phyloP scores from a whole-genome alignment of 225 moss, liverwort and hornwort species.

The Straminergon stramineum region DNA sequence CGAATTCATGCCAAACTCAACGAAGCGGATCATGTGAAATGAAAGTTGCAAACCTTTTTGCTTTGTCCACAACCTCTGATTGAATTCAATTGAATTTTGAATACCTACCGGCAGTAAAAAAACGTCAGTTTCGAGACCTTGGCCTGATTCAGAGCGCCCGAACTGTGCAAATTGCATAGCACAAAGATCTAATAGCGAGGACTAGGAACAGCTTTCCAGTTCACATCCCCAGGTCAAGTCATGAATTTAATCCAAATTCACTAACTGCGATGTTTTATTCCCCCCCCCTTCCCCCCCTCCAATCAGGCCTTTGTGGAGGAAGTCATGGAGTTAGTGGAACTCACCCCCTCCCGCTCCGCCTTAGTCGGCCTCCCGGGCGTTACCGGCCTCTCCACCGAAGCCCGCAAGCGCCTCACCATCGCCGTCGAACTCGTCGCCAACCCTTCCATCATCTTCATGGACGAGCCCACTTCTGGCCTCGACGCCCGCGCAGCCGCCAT shows the following conservation, averaged over 20 bases:
- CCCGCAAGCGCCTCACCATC: conserved; percentile 72
- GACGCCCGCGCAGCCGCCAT: conserved; percentile 56
- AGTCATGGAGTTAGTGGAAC: conserved; percentile 77
- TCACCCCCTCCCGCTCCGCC: conserved; percentile 23
- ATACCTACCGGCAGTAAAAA: not conserved
- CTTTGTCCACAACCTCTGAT: not conserved
- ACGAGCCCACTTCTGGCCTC: conserved; percentile 67
- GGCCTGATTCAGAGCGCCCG: not conserved
- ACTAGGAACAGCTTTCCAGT: not conserved
- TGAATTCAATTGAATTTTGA: not conserved
- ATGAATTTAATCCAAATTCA: not conserved
- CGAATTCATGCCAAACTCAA: not conserved
- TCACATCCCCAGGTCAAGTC: too few relatives aligned
- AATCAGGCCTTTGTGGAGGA: conserved; percentile 69
- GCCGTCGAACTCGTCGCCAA: conserved; percentile 82
- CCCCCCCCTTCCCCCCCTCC: too few relatives aligned
- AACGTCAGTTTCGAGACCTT: not conserved
- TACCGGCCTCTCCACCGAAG: conserved; percentile 70
- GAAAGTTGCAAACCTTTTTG: not conserved
- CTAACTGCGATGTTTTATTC: not conserved
- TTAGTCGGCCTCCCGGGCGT: conserved; percentile 71
- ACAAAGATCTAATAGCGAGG: not conserved
- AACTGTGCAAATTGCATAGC: too few relatives aligned
- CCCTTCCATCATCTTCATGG: conserved; percentile 87
- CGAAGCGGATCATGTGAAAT: not conserved